Base-by-base conservation (phyloP, 257 asterid genomes). In the Ajuga chamaepitys region DNA sequence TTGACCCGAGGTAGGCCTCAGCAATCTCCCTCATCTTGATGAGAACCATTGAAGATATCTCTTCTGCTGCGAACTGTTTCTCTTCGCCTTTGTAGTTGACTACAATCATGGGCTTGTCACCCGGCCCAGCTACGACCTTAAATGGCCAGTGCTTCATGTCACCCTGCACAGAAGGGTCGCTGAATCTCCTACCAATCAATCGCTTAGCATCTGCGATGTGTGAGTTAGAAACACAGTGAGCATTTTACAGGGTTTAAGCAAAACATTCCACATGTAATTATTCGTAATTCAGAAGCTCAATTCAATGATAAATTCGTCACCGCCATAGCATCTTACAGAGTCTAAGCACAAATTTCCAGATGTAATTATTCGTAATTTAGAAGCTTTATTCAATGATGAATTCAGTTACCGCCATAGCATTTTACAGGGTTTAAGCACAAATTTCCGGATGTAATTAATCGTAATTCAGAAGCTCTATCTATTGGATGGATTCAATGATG, bases 141-240 rank as follows among this genome's bases (percentile, higher is more conserved):
- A 77, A 77, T 11, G 82, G 82, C 82, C 82, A 77, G 7, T 34
- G 72, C n/a, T 69, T 73, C 77, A 77, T 73, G 74, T 77, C 82
- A 24, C 64, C 40, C 65, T 77, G 77, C 7, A 77, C 79, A 2
- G 79, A 77, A 0, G 82, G 79, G n/a, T 77, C 82, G 11, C 68
- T 52, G 74, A 35, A 64, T 40, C 82, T 65, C 38, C 82, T 58
- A n/a, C 82, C 82, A 34, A 77, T 77, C 24, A 77, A 48, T 20
- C 82, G 76, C 59, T 77, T 77, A 0, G 82, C 82, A 73, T 77
- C 81, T 76, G 67, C 54, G 7, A 9, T 14, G 21, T 4, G 21
- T 4, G 38, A 34, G 5, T 2, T 2, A 3, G 1, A 26, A 11
- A 45, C 35, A n/a, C 37, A 21, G 32, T 67, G 0, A 44, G 26